Evolutionary conservation across 169 alveolate genomes (phyloP).

Genomic region (Pseudocohnilembus persalinus): DNA sequence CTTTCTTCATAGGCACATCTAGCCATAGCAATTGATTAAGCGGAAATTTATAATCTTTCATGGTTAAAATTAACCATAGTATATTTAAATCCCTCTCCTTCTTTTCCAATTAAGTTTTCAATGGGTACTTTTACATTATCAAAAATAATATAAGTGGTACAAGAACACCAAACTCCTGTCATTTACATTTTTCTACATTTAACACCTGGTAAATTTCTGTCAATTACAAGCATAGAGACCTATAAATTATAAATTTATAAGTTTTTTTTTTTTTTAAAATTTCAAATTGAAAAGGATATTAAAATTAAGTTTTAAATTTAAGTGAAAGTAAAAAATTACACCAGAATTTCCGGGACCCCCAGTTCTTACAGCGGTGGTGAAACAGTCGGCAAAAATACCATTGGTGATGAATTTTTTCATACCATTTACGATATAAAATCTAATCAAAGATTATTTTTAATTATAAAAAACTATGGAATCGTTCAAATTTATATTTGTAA

Average conservation of each 20-base stretch:
- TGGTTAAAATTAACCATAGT: conserved; percentile 51
- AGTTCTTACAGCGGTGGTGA: conserved; percentile 53
- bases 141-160: conserved; percentile 53
- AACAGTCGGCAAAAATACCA: conserved; percentile 58
- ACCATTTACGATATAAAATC: conserved; percentile 46
- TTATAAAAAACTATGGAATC: too few relatives aligned
- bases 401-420: conserved; percentile 60
- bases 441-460: too few relatives aligned
- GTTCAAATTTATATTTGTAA: too few relatives aligned
- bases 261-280: too few relatives aligned
- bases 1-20: conserved; percentile 46
- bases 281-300: too few relatives aligned
- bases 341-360: conserved; percentile 52
- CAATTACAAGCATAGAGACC: neutral
- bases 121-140: conserved; percentile 51
- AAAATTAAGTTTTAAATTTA: too few relatives aligned
- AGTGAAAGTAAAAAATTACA: too few relatives aligned
- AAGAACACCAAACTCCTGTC: conserved; percentile 50
- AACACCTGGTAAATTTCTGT: conserved; percentile 49
- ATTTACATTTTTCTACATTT: conserved; percentile 50
- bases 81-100: conserved; percentile 47
- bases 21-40: conserved; percentile 44
- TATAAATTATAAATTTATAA: too few relatives aligned
- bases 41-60: conserved; percentile 47
- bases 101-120: conserved; percentile 32